phyloP scores from a whole-genome alignment of 2,329 filamentous ascomycete genomes.

The Cadophora luteo-olivacea region DNA sequence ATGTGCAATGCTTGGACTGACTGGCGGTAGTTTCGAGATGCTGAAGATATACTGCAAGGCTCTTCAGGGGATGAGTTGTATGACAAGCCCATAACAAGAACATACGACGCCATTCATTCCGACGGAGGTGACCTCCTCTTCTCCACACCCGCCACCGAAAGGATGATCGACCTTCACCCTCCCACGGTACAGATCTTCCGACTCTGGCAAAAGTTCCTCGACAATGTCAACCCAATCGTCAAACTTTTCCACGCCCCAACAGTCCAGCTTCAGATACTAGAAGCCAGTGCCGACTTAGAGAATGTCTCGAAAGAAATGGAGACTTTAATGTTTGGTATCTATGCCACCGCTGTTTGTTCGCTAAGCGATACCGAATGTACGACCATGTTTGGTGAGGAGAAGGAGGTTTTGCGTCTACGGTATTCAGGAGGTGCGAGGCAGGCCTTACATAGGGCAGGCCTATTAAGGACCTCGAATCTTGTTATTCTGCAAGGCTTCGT shows the following conservation, averaged over 20 bases:
- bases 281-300: constrained; percentile 61
- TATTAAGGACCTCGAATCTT: constrained; percentile 69
- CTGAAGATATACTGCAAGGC: constrained; percentile 44
- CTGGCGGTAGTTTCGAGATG: constrained; percentile 38
- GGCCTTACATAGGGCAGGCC: constrained; percentile 69
- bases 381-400: constrained; percentile 59
- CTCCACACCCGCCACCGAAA: constrained; percentile 51
- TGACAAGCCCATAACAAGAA: constrained; percentile 36
- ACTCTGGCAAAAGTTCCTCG: constrained; percentile 73
- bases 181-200: constrained; percentile 65
- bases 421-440: constrained; percentile 67
- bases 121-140: constrained; percentile 49
- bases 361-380: constrained; percentile 61
- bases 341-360: constrained; percentile 63
- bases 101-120: constrained; percentile 38
- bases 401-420: constrained; percentile 55
- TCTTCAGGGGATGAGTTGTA: constrained; percentile 41
- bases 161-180: constrained; percentile 60
- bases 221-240: constrained; percentile 72
- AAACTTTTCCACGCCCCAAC: constrained; percentile 73
- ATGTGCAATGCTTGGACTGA: not conserved
- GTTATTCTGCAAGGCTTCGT: constrained; percentile 71
- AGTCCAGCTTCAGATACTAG: constrained; percentile 68
- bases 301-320: constrained; percentile 57
- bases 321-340: constrained; percentile 72